phyloP scores from a whole-genome alignment of 2,329 filamentous ascomycete genomes.

The Diaporthe eres region DNA sequence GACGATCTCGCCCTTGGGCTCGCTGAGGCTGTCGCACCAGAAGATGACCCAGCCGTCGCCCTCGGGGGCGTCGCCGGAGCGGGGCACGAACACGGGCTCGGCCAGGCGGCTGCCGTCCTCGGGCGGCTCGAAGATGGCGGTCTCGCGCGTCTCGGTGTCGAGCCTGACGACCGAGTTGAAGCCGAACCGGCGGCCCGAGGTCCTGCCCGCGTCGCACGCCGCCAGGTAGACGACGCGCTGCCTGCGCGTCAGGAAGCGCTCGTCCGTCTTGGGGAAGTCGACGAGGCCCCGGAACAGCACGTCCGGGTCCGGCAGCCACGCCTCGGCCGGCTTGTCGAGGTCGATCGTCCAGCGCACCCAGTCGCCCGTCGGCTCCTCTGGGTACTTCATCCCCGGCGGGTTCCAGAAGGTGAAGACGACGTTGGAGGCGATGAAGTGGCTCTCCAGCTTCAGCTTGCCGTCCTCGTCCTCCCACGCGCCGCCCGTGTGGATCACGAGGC shows the following conservation, averaged over 20 bases:
- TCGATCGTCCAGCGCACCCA: conserved; percentile 52
- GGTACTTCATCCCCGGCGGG: background rate
- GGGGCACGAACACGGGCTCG: conserved; percentile 60
- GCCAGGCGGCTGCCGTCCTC: conserved; percentile 49
- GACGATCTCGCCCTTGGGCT: conserved; percentile 45
- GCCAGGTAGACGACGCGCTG: conserved; percentile 53
- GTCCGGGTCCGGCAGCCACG: conserved; percentile 46
- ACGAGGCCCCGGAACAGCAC: conserved; percentile 44
- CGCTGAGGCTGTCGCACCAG: conserved; percentile 47
- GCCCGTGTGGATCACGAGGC: conserved; percentile 51
- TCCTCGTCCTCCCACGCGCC: conserved; percentile 56
- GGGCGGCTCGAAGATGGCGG: conserved; percentile 53
- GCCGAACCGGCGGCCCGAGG: conserved; percentile 46
- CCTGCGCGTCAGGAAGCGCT: conserved; percentile 60
- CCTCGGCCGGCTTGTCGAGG: conserved; percentile 54
- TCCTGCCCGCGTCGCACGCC: conserved; percentile 49
- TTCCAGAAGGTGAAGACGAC: conserved; percentile 46
- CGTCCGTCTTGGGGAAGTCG: conserved; percentile 53
- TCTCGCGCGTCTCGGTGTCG: conserved; percentile 46
- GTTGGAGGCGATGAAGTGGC: conserved; percentile 50
- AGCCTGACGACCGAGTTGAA: conserved; percentile 54
- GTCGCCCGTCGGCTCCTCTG: conserved; percentile 56
- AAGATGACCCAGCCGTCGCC: conserved; percentile 60
- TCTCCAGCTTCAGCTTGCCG: conserved; percentile 54
- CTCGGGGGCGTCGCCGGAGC: conserved; percentile 50